phyloP scores from a whole-genome alignment of 2,329 filamentous ascomycete genomes.

The Cladophialophora chaetospira region DNA sequence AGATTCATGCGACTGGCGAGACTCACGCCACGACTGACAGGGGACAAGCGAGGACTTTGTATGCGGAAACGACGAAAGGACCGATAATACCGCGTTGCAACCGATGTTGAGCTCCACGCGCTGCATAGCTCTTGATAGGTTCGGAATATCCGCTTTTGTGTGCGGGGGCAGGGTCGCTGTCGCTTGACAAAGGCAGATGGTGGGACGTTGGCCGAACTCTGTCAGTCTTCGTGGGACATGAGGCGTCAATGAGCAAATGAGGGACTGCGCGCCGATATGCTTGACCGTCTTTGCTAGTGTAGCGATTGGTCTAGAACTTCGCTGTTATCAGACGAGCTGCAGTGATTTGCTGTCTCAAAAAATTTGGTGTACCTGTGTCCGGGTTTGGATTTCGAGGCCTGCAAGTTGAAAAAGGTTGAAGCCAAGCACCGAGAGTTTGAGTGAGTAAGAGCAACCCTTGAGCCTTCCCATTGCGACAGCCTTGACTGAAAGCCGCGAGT shows the following conservation, averaged over 20 bases:
- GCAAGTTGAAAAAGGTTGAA: too few relatives aligned
- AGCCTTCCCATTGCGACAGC: too few relatives aligned
- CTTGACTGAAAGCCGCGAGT: background rate
- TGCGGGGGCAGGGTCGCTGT: background rate
- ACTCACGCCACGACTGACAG: background rate
- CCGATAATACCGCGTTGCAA: conserved; percentile 9
- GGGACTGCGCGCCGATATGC: background rate
- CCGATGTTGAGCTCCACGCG: background rate
- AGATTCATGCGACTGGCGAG: background rate
- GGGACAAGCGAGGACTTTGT: conserved; percentile 6
- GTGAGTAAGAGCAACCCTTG: too few relatives aligned
- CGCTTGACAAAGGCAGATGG: background rate
- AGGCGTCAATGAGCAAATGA: background rate
- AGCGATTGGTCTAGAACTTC: too few relatives aligned
- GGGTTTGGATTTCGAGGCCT: too few relatives aligned
- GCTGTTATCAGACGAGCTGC: too few relatives aligned
- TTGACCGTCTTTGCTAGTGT: too few relatives aligned
- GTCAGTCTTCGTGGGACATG: conserved; percentile 2
- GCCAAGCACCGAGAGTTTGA: too few relatives aligned
- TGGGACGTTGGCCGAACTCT: background rate
- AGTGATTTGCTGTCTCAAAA: too few relatives aligned
- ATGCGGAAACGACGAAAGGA: background rate
- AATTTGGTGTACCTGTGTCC: too few relatives aligned
- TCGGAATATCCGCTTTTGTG: background rate
- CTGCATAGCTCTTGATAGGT: background rate